Conservation (phyloP, 1,139 yeast genomes). For the Blastobotrys ciferrii region DNA sequence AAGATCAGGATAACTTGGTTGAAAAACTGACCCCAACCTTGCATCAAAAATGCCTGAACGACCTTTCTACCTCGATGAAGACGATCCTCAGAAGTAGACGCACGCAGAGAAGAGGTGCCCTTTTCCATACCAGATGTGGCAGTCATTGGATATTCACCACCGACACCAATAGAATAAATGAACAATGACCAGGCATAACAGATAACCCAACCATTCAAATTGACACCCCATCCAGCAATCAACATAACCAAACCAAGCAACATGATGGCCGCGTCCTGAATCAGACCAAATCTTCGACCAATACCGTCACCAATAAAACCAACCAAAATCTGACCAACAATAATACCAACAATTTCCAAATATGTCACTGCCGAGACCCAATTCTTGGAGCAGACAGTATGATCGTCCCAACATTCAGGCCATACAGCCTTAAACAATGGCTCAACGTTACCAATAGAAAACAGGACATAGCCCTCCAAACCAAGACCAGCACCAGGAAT, state of each 20-base stretch:
- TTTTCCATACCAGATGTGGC: conserved; percentile 51
- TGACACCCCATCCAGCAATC: conserved; percentile 49
- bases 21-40: conserved; percentile 45
- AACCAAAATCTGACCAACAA: conserved; percentile 84
- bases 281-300: conserved; percentile 80
- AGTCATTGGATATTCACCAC: conserved; percentile 98
- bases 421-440: conserved; percentile 35
- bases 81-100: conserved; percentile 36
- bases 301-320: conserved; percentile 81
- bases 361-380: conserved; percentile 39
- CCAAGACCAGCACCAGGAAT: conserved; percentile 41
- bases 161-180: conserved; percentile 79
- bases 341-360: conserved; percentile 70
- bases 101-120: conserved; percentile 28
- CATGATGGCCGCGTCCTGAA: conserved; percentile 41
- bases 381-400: conserved; percentile 33
- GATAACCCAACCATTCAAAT: conserved; percentile 42
- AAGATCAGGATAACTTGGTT: conserved; percentile 41
- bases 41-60: conserved; percentile 42
- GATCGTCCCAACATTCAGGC: conserved; percentile 40
- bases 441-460: conserved; percentile 40
- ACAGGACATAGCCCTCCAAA: conserved; percentile 40
- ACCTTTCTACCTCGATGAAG: conserved; percentile 44
- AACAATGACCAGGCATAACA: conserved; percentile 69
- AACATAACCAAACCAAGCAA: conserved; percentile 71